phyloP scores from a whole-genome alignment of 768 basidiomycete species.

The Tephrocybe rancida region DNA sequence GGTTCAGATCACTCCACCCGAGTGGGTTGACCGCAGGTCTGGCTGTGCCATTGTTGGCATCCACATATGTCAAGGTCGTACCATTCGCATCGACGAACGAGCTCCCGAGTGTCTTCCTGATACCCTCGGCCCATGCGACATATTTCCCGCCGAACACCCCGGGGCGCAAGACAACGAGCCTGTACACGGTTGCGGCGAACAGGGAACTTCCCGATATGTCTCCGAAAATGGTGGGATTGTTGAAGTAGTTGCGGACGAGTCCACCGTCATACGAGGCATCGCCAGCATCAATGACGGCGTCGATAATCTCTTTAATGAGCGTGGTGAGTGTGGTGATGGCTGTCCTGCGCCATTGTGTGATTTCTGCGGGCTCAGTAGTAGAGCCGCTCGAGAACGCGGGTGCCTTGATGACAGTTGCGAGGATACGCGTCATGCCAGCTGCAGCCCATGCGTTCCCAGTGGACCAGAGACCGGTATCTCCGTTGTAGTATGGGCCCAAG shows the following conservation, averaged over 20 bases:
- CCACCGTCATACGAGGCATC: slow-evolving; percentile 10
- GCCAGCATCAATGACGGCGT: slow-evolving; percentile 19
- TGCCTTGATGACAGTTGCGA: slow-evolving; percentile 49
- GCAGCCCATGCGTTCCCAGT: slow-evolving; percentile 76
- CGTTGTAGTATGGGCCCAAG: slow-evolving; percentile 32
- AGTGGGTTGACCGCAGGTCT: slow-evolving; percentile 41
- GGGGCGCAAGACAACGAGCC: slow-evolving; percentile 38
- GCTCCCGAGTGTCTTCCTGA: slow-evolving; percentile 28
- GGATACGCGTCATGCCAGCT: slow-evolving; percentile 65
- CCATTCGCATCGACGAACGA: slow-evolving; percentile 10
- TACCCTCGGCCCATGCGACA: slow-evolving; percentile 37
- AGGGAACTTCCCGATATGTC: slow-evolving; percentile 24
- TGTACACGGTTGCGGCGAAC: slow-evolving; percentile 23
- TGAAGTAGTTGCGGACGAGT: slow-evolving; percentile 20
- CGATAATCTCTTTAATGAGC: slow-evolving; percentile 29
- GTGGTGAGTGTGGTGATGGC: slow-evolving; percentile 16
- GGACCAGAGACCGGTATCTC: slow-evolving; percentile 47
- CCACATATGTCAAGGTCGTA: slow-evolving; percentile 21
- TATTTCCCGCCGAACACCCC: slow-evolving; percentile 30
- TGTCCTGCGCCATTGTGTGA: slow-evolving; percentile 12
- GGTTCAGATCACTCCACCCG: slow-evolving; percentile 29
- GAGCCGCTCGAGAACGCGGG: slow-evolving; percentile 2
- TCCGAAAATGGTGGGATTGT: slow-evolving; percentile 20
- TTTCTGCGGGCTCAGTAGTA: background rate
- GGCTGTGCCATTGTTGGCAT: slow-evolving; percentile 31